These are phyloP conservation scores for Fusarium succisae DNA, from an alignment of 2,329 filamentous ascomycete genomes.

Conservation along the genomic window DNA sequence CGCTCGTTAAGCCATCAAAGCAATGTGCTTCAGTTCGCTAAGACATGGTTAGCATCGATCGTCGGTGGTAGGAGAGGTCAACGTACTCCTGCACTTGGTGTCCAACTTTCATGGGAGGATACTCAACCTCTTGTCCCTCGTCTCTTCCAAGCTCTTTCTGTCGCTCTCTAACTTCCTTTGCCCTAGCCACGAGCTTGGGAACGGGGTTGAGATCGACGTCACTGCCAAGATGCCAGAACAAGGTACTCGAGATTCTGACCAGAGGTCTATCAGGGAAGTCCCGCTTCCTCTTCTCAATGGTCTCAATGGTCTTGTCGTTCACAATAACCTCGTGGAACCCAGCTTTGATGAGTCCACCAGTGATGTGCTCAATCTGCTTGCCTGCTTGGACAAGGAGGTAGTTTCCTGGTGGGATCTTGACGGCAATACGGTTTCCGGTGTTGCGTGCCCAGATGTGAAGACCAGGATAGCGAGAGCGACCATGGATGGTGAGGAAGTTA, in stretches of 20 bases:
- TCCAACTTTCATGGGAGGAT: slow-evolving; percentile 66
- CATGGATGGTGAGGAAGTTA: slow-evolving; percentile 73
- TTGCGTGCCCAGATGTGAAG: slow-evolving; percentile 72
- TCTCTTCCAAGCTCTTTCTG: slow-evolving; percentile 61
- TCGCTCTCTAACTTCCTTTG: slow-evolving; percentile 55
- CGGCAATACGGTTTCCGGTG: slow-evolving; percentile 66
- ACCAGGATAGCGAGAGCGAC: slow-evolving; percentile 68
- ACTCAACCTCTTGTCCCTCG: slow-evolving; percentile 61
- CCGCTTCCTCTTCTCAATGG: slow-evolving; percentile 54
- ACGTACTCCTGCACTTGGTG: slow-evolving; percentile 66
- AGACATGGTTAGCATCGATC: slow-evolving; percentile 8
- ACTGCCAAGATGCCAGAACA: slow-evolving; percentile 69
- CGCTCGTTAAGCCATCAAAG: slow-evolving; percentile 56
- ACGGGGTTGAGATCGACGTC: slow-evolving; percentile 65
- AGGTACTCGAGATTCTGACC: slow-evolving; percentile 66
- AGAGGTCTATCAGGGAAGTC: slow-evolving; percentile 60
- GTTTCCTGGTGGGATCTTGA: slow-evolving; percentile 66
- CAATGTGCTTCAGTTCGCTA: slow-evolving; percentile 64
- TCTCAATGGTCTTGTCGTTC: slow-evolving; percentile 60
- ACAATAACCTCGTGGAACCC: slow-evolving; percentile 71
- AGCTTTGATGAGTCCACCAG: slow-evolving; percentile 68
- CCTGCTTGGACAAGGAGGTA: slow-evolving; percentile 69
- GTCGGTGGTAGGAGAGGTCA: background rate
- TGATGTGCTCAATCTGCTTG: slow-evolving; percentile 70
- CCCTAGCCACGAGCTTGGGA: slow-evolving; percentile 56